Evolutionary conservation across 1,284 basidiomycete species (phyloP).

Genomic region (Malassezia sp.): DNA sequence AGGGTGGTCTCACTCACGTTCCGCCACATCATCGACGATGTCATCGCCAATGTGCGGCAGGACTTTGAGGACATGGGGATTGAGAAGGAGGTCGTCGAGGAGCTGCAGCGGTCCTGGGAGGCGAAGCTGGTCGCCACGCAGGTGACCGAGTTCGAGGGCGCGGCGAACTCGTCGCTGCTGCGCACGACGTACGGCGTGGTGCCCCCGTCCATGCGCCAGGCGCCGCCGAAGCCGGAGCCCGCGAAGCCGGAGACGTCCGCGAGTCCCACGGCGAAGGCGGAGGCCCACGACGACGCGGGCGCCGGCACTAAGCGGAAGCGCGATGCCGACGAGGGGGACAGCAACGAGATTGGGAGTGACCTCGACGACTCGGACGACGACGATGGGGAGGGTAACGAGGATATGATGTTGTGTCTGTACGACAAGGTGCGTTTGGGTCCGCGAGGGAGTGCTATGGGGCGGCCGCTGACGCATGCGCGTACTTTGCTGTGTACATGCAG

Average conservation of each 20-base stretch:
- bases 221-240: neutral
- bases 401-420: constrained; percentile 96
- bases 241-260: constrained; percentile 7
- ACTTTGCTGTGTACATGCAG: too few species aligned
- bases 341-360: constrained; percentile 87
- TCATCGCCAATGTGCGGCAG: constrained; percentile 70
- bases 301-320: constrained; percentile 34
- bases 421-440: constrained; percentile 63
- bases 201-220: neutral
- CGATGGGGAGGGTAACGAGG: constrained; percentile 52
- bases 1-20: constrained; percentile 60
- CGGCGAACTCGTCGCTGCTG: constrained; percentile 23
- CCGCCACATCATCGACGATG: constrained; percentile 90
- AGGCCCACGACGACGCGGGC: constrained; percentile 16
- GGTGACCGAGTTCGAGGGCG: constrained; percentile 79
- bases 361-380: constrained; percentile 76
- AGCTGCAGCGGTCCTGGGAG: constrained; percentile 87
- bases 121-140: constrained; percentile 77
- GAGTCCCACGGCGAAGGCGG: constrained; percentile 20
- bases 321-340: constrained; percentile 44
- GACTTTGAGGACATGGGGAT: constrained; percentile 98
- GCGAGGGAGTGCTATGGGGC: too few species aligned
- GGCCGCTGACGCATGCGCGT: neutral
- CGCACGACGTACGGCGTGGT: too few species aligned
- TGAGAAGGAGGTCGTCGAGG: constrained; percentile 74